Base-by-base conservation (phyloP, 2,329 filamentous ascomycete species). In the Hyphodiscus sp. region DNA sequence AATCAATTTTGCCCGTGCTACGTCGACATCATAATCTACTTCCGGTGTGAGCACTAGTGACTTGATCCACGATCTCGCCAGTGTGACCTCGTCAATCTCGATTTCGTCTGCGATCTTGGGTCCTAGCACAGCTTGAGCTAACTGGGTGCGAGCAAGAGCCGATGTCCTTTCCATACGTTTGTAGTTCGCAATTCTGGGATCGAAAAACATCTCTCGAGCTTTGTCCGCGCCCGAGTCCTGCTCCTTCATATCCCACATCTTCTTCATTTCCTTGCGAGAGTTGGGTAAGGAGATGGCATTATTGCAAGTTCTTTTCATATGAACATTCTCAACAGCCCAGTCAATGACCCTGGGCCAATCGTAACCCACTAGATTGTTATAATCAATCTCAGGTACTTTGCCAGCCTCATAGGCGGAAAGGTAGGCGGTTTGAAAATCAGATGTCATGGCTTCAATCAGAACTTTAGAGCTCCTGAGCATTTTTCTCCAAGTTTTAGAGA, bases 291-390 rank as follows among this genome's bases (percentile, higher is more conserved):
- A 66, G 33, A 77, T 50, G 1, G 55, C 63, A 0, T 73, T 73
- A 29, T 74, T 69, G 0, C 70, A 70, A 20, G 75, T 69, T 3
- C 80, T 47, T 2, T 51, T 50, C 1, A 51, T 51, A 30, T 59
- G 44, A 10, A 67, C 49, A 53, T 68, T 78, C 20, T 76, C 73
- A 58, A 81, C 71, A 1, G 83, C 78, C 88, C 88, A 92, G 38
- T 77, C 73, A 46, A 91, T 77, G 6, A 91, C 68, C 4, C 67
- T 69, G 10, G 73, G 70, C 86, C 88, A 91, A 63, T 91, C 84
- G 55, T 89, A 89, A 1, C 77, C 75, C 41, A 78, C 67, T 0
- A 83, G 74, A 45, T 86, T 71, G 49, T 87, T 76, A 58, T 80
- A 87, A 65, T 89, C 74, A 19, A 91, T 73, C 1, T 74, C 67